phyloP scores from a whole-genome alignment of 2,329 filamentous ascomycete genomes.

The Aspergillus alliaceus region DNA sequence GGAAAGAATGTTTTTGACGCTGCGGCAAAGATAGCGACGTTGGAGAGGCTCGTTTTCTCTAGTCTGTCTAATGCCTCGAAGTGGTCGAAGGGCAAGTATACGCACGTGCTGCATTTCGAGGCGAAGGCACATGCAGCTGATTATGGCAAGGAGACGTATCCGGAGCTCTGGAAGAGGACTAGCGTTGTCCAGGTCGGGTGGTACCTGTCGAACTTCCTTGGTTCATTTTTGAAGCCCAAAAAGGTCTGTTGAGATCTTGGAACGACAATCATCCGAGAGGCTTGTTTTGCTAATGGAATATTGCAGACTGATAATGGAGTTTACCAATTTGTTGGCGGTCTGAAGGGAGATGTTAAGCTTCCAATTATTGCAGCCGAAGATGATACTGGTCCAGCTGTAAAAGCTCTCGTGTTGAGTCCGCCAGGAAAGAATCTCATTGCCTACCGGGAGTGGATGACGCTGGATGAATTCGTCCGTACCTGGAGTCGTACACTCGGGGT shows the following conservation, averaged over 20 bases:
- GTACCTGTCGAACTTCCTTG: conserved; percentile 32
- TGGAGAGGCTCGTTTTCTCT: conserved; percentile 44
- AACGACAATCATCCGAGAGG: too few species aligned
- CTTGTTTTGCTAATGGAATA: neutral
- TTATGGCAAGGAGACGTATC: conserved; percentile 31
- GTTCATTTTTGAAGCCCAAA: neutral
- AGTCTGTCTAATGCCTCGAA: conserved; percentile 36
- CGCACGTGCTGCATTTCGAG: conserved; percentile 44
- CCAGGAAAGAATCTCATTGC: conserved; percentile 5
- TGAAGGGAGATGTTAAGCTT: neutral
- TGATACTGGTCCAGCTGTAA: conserved; percentile 11
- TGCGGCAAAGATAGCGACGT: conserved; percentile 28
- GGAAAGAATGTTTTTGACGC: conserved; percentile 39
- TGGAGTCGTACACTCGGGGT: neutral
- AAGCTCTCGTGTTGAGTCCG: neutral
- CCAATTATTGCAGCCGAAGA: conserved; percentile 3
- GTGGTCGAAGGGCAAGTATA: conserved; percentile 45
- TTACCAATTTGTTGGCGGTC: neutral
- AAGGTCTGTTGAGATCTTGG: neutral
- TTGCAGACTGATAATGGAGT: neutral
- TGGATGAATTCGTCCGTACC: neutral
- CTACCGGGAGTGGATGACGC: conserved; percentile 9
- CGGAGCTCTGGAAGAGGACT: conserved; percentile 27
- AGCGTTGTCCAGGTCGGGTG: conserved; percentile 35
- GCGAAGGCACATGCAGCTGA: conserved; percentile 38